phyloP scores from a whole-genome alignment of 371 early-diverging fungal genomes.

The Mortierella sp. region DNA sequence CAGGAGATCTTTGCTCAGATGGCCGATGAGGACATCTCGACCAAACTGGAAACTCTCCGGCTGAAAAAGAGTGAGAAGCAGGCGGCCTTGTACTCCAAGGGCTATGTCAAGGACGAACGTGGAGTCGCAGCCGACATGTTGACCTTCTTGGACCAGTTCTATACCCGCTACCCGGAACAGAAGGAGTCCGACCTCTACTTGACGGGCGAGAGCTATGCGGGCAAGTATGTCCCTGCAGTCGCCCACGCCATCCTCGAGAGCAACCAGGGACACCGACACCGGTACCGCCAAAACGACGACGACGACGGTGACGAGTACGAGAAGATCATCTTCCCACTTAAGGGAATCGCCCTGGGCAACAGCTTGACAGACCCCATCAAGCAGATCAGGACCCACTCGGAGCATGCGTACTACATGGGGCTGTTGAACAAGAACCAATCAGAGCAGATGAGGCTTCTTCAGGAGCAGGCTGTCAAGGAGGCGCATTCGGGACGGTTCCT shows the following conservation, averaged over 20 bases:
- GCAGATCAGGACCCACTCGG: conserved; percentile 70
- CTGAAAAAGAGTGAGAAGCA: conserved; percentile 6
- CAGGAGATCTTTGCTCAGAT: conserved; percentile 33
- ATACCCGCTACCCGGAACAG: conserved; percentile 63
- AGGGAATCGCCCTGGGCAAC: conserved; percentile 67
- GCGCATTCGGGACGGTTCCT: conserved; percentile 60
- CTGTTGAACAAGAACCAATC: conserved; percentile 59
- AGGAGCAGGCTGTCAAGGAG: conserved; percentile 47
- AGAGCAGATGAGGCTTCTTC: conserved; percentile 54
- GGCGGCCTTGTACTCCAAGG: conserved; percentile 40
- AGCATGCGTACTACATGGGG: conserved; percentile 63
- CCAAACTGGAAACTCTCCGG: conserved; percentile 10
- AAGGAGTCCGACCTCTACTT: conserved; percentile 58
- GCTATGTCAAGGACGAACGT: conserved; percentile 63
- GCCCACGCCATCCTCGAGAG: conserved; percentile 60
- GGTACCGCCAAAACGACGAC: background rate
- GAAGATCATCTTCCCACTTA: conserved; percentile 51
- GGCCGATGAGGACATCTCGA: background rate
- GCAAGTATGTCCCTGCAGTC: conserved; percentile 70
- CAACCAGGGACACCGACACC: conserved; percentile 46
- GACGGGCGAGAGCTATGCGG: conserved; percentile 69
- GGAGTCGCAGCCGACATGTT: conserved; percentile 65
- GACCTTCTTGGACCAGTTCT: conserved; percentile 64
- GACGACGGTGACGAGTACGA: background rate
- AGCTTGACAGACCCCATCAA: conserved; percentile 70